Evolutionary conservation across 208 protist species (phyloP).

Genomic region (Phytomonas sp.): DNA sequence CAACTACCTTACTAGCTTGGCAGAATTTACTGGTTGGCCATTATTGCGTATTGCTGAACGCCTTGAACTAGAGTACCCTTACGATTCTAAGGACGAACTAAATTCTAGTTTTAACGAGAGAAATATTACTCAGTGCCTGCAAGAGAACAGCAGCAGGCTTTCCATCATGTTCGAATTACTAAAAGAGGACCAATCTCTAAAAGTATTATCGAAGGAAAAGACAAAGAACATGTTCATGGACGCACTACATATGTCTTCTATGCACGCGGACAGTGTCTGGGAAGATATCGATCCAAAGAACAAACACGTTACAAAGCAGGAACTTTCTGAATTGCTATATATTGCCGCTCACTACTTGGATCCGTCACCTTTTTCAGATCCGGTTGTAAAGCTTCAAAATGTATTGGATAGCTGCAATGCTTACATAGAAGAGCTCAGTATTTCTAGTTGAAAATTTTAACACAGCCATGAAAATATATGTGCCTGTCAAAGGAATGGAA

Average conservation of each 20-base stretch:
- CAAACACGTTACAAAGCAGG: conserved; percentile 30
- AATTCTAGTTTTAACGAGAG: conserved; percentile 23
- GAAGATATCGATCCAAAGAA: conserved; percentile 12
- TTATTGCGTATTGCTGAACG: conserved; percentile 52
- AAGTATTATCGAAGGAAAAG: conserved; percentile 28
- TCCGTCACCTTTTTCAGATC: conserved; percentile 58
- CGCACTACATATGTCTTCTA: conserved; percentile 25
- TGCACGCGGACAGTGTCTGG: conserved; percentile 42
- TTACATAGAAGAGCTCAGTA: background rate
- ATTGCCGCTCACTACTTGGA: conserved; percentile 35
- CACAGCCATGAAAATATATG: background rate
- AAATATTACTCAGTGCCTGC: conserved; percentile 33
- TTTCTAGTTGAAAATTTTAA: background rate
- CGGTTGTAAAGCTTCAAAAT: conserved; percentile 41
- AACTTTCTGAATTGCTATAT: conserved; percentile 55
- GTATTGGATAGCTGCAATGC: conserved; percentile 25
- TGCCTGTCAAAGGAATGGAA: background rate
- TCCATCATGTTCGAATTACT: conserved; percentile 31
- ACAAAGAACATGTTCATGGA: conserved; percentile 30
- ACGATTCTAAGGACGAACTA: conserved; percentile 49
- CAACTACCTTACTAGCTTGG: conserved; percentile 67
- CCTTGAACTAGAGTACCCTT: conserved; percentile 55
- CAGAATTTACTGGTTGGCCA: conserved; percentile 55
- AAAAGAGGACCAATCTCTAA: conserved; percentile 27
- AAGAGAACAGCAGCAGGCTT: conserved; percentile 22